Conservation (phyloP, 2,329 filamentous ascomycete species). For the Cercospora berteroae region DNA sequence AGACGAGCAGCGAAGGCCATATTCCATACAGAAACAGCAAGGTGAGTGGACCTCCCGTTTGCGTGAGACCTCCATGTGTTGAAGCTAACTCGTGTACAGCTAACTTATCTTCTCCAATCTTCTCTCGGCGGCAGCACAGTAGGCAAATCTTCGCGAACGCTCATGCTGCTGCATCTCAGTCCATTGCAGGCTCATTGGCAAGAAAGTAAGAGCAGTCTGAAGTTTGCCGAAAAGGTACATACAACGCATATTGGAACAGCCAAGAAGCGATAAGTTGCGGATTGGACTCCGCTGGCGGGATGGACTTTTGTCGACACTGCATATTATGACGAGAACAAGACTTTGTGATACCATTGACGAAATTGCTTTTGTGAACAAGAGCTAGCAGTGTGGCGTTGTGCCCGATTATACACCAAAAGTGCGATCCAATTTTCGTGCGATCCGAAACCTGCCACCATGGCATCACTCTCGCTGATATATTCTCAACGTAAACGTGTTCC, state of each 20-base stretch:
- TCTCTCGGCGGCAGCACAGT: slow-evolving; percentile 80
- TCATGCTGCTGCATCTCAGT: slow-evolving; percentile 99
- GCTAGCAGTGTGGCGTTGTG: neutral
- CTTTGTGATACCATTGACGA: slow-evolving; percentile 5
- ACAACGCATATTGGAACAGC: slow-evolving; percentile 92
- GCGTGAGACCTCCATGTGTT: neutral
- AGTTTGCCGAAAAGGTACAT: slow-evolving; percentile 90
- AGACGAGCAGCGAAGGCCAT: slow-evolving; percentile 64
- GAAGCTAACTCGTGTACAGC: slow-evolving; percentile 43
- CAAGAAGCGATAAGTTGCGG: slow-evolving; percentile 48
- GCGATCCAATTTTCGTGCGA: neutral
- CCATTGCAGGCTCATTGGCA: slow-evolving; percentile 85
- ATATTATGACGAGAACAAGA: slow-evolving; percentile 9
- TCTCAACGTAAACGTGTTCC: neutral
- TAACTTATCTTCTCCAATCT: slow-evolving; percentile 93
- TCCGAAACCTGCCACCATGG: neutral
- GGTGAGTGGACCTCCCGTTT: slow-evolving; percentile 46
- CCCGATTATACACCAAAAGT: neutral
- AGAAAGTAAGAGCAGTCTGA: slow-evolving; percentile 90
- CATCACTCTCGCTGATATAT: neutral
- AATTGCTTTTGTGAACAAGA: neutral
- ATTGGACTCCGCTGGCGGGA: neutral
- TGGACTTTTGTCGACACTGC: neutral
- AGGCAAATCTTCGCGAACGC: slow-evolving; percentile 68
- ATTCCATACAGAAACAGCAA: slow-evolving; percentile 96